Evolutionary conservation across 345 rosid species (phyloP).

Genomic region (Lumnitzera littorea): DNA sequence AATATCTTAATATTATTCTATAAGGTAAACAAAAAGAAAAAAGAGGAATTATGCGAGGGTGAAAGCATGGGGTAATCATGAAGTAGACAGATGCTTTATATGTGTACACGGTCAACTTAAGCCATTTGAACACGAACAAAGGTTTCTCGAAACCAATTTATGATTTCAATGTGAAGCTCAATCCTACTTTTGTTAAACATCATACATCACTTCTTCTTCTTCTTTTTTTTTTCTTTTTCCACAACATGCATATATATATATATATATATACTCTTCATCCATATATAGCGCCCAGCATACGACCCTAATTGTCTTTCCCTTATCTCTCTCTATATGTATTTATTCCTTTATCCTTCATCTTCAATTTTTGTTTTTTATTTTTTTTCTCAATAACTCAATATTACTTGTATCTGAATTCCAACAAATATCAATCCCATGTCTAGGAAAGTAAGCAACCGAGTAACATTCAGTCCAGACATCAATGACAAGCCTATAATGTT

Average conservation of each 20-base stretch:
- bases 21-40: no score
- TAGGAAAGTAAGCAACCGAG: constrained; percentile 48
- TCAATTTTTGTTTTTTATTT: background rate
- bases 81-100: no score
- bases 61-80: no score
- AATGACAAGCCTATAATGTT: constrained; percentile 31
- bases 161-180: constrained; percentile 14
- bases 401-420: no score
- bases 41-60: no score
- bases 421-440: constrained; percentile 31
- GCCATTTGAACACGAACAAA: no score
- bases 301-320: no score
- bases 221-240: background rate
- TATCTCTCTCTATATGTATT: background rate
- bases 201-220: background rate
- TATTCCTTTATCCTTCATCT: background rate
- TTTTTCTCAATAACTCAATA: background rate
- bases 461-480: constrained; percentile 57
- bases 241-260: no score
- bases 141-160: constrained; percentile 5
- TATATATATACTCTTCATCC: no score
- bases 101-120: no score
- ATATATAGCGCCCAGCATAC: no score
- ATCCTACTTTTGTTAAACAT: background rate
- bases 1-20: no score